Evolutionary conservation across 345 rosid genomes (phyloP).

Genomic region (Citropsis articulata): DNA sequence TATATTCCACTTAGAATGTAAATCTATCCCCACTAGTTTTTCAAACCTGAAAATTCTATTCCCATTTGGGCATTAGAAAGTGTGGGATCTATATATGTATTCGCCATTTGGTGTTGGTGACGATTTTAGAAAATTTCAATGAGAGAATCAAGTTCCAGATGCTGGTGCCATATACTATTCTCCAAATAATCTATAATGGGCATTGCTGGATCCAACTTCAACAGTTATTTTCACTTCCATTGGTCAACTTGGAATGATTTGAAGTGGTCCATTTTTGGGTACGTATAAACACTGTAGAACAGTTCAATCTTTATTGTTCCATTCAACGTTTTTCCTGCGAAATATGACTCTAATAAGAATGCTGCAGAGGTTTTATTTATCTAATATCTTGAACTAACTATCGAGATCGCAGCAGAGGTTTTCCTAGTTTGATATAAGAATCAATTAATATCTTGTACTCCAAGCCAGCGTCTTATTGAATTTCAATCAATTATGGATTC

Average conservation of each 20-base stretch:
- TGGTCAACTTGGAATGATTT: slow-evolving; percentile 19
- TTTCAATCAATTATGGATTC: background rate
- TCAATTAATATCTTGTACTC: no score
- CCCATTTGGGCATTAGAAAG: slow-evolving; percentile 11
- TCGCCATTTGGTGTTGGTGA: background rate
- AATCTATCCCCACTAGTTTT: background rate
- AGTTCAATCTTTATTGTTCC: background rate
- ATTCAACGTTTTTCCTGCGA: background rate
- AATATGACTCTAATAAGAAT: background rate
- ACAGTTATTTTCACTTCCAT: slow-evolving; percentile 11
- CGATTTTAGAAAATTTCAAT: no score
- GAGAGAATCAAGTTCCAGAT: background rate
- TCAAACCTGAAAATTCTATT: background rate
- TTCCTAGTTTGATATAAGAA: background rate
- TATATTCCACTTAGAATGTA: background rate
- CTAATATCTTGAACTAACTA: background rate
- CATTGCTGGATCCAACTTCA: slow-evolving; percentile 23
- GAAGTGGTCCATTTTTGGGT: slow-evolving; percentile 17
- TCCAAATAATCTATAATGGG: background rate
- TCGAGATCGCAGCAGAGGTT: background rate
- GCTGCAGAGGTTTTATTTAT: no score
- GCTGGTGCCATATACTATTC: background rate
- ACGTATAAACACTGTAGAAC: slow-evolving; percentile 1
- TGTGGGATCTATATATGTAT: background rate
- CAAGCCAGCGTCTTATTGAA: background rate